Evolutionary conservation across 305 asterid species (phyloP).

Genomic region (Fraxinus velutina): DNA sequence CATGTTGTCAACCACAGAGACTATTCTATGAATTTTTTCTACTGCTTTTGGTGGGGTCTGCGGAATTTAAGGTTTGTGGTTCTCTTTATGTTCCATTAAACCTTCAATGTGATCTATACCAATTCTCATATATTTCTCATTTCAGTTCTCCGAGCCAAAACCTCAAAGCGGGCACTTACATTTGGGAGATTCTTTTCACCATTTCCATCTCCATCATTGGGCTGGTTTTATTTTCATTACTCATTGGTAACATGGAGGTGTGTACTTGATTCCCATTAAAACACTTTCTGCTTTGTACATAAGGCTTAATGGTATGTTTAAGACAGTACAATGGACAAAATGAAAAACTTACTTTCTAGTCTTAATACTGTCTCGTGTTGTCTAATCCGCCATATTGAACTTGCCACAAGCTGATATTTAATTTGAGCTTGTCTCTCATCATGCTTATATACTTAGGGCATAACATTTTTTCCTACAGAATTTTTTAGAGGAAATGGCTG

Average conservation of each 20-base stretch:
- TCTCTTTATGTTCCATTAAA: neutral
- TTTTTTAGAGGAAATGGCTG: neutral
- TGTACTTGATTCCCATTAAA: neutral
- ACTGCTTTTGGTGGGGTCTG: conserved; percentile 76
- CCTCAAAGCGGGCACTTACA: conserved; percentile 47
- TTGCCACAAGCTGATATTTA: neutral
- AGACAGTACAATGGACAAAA: no score
- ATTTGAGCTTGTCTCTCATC: neutral
- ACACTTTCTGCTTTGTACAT: neutral
- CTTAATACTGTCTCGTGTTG: neutral
- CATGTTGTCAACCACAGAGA: conserved; percentile 33
- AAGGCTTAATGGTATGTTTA: no score
- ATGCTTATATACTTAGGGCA: neutral
- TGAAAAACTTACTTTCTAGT: no score
- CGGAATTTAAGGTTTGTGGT: conserved; percentile 53
- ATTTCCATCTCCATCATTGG: conserved; percentile 44
- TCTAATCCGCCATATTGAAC: neutral
- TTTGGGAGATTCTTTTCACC: conserved; percentile 46
- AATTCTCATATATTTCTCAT: neutral
- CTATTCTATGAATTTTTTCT: conserved; percentile 41
- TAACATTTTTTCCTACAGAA: neutral
- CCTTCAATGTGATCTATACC: no score
- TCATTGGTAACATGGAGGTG: conserved; percentile 69
- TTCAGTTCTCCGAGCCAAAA: conserved; percentile 64
- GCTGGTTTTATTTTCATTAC: conserved; percentile 50